Percentiles rank a stretch among this genome's conserved stretches.
Evolutionary conservation across 768 basidiomycete genomes (phyloP).

Genomic region (Tephrocybe sp.): DNA sequence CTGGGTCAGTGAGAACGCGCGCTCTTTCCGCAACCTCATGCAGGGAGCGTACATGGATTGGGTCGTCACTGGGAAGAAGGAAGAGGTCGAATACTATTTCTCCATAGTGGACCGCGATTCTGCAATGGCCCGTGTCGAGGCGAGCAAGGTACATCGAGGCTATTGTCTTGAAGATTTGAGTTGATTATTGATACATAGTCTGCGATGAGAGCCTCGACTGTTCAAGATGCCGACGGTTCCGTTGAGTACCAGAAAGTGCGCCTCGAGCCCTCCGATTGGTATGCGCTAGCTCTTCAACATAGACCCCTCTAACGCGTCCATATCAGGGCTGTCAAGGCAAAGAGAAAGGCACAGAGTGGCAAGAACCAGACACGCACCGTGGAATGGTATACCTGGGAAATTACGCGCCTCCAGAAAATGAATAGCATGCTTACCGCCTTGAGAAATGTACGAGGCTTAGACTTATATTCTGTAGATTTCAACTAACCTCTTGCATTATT

Average conservation of each 20-base stretch:
- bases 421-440: constrained; percentile 6
- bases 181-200: not conserved
- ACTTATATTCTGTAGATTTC: not conserved
- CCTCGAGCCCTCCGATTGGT: constrained; percentile 5
- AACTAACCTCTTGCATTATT: not conserved
- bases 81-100: constrained; percentile 11
- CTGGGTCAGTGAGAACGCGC: constrained; percentile 10
- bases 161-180: not conserved
- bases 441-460: not conserved
- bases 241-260: constrained; percentile 4
- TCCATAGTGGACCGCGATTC: constrained; percentile 7
- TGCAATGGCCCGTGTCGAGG: constrained; percentile 6
- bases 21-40: constrained; percentile 2
- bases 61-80: constrained; percentile 8
- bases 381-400: constrained; percentile 10
- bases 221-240: constrained; percentile 6
- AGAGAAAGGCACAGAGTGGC: constrained; percentile 4
- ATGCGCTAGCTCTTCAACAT: not conserved
- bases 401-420: constrained; percentile 1
- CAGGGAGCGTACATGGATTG: constrained; percentile 10
- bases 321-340: constrained; percentile 2
- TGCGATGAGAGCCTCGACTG: constrained; percentile 3
- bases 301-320: not conserved
- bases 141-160: constrained; percentile 1
- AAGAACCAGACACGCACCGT: constrained; percentile 1